Percentiles rank a stretch among this genome's conserved stretches.
These are phyloP conservation scores for Mycena albidolilacea DNA, from an alignment of 768 basidiomycete genomes.

Conservation along the genomic window DNA sequence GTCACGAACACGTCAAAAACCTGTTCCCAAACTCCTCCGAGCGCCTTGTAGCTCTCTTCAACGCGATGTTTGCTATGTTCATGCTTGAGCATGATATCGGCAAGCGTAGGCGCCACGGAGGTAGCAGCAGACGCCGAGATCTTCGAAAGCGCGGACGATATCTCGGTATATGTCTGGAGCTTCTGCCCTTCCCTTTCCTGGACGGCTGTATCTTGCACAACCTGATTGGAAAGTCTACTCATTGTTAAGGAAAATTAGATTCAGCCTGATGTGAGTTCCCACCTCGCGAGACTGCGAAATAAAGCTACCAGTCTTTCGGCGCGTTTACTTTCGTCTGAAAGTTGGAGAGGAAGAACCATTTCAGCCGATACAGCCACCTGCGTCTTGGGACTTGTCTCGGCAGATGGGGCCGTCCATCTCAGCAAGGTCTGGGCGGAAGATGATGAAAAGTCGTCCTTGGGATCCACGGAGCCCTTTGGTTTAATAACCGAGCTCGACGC, in stretches of 20 bases:
- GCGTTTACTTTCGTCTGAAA: slow-evolving; percentile 29
- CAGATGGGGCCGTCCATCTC: slow-evolving; percentile 19
- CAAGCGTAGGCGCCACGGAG: slow-evolving; percentile 61
- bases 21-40: slow-evolving; percentile 63
- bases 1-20: slow-evolving; percentile 58
- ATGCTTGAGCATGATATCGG: slow-evolving; percentile 60
- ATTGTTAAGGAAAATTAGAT: slow-evolving; percentile 29
- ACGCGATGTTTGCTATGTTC: slow-evolving; percentile 59
- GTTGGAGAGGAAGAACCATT: slow-evolving; percentile 1
- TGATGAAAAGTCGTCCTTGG: slow-evolving; percentile 32
- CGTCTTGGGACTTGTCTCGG: slow-evolving; percentile 19
- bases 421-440: slow-evolving; percentile 20
- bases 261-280: slow-evolving; percentile 26
- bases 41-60: slow-evolving; percentile 55
- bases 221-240: slow-evolving; percentile 61
- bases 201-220: slow-evolving; percentile 58
- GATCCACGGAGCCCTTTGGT: slow-evolving; percentile 25
- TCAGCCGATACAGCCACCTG: background rate
- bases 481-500: slow-evolving; percentile 3
- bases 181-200: slow-evolving; percentile 63
- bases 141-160: slow-evolving; percentile 63
- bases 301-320: slow-evolving; percentile 48
- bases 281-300: slow-evolving; percentile 61
- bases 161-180: slow-evolving; percentile 62
- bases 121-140: slow-evolving; percentile 59